phyloP scores from a whole-genome alignment of 2,329 filamentous ascomycete species.

The Neonectria neomacrospora region DNA sequence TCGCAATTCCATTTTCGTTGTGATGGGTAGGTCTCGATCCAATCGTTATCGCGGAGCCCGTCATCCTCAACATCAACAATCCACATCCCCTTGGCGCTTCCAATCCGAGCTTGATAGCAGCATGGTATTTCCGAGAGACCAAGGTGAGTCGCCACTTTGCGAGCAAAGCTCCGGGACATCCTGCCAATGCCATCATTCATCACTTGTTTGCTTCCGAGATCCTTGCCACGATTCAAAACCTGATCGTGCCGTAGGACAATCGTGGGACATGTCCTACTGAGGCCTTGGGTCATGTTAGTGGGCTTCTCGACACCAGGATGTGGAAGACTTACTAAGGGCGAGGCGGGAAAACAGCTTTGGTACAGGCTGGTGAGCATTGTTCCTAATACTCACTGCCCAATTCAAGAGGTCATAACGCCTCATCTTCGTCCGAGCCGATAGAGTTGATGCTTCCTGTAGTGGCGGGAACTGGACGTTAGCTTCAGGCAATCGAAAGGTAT shows the following conservation, averaged over 20 bases:
- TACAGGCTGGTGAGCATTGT: conserved; percentile 58
- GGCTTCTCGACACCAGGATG: neutral
- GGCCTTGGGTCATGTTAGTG: conserved; percentile 51
- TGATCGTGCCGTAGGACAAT: conserved; percentile 58
- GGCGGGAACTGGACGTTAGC: conserved; percentile 33
- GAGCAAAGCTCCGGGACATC: conserved; percentile 71
- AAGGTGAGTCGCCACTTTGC: conserved; percentile 61
- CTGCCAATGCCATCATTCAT: conserved; percentile 76
- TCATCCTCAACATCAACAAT: conserved; percentile 65
- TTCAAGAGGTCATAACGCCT: conserved; percentile 57
- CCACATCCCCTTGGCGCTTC: conserved; percentile 82
- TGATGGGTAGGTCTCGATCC: conserved; percentile 74
- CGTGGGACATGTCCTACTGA: conserved; percentile 62
- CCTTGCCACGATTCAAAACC: conserved; percentile 49
- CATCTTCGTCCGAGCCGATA: conserved; percentile 48
- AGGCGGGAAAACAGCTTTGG: conserved; percentile 70
- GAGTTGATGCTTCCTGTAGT: conserved; percentile 38
- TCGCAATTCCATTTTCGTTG: conserved; percentile 75
- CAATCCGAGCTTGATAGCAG: conserved; percentile 76
- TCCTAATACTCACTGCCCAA: conserved; percentile 61
- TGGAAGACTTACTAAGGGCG: conserved; percentile 57
- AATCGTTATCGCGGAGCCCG: conserved; percentile 57
- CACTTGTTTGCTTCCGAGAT: conserved; percentile 48
- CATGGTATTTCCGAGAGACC: conserved; percentile 67
- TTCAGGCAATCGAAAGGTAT: conserved; percentile 49